Base-by-base conservation (phyloP, 345 rosid genomes). In the Camelina neglecta region DNA sequence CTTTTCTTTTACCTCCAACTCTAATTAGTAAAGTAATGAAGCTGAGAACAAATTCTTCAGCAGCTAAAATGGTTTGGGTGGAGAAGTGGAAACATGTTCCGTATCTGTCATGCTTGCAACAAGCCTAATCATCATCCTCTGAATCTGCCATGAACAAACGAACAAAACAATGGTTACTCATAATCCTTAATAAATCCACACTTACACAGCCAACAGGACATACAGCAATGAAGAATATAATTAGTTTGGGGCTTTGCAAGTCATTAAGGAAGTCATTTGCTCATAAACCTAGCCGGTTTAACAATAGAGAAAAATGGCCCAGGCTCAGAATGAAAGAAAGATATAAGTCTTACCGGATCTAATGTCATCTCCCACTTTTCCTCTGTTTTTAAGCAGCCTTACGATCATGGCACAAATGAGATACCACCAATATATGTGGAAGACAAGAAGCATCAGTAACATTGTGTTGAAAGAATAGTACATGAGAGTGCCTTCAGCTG, bases 401-500 rank as follows among this genome's bases (percentile, higher is more conserved):
- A 39, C 82, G 60, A 93, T 90, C 99, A 93, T 95, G 36, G 92
- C 79, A 72, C 81, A 90, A 59, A 96, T 96, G 68, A 96, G 94
- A 81, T 80, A 64, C 99, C 98, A 96, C 99, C 99, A 96, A 80
- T 96, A 96, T 57, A 93, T 77, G 81, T 96, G 99, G 90, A 93
- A 96, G 31, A 88, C 90, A 66, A 96, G 86, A 65, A 96, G 81
- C 84, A 63, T 90, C 84, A 96, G 81, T 77, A 96, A 72, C 98
- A 93, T 74, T 26, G 97, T 89, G 82, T 96, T 96, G 87, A 88
- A 89, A 45, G 82, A 78, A 74, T 95, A 95, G 85, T 90, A 95
- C 75, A 87, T 11, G 33, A 71, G 49, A 11, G 42, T 81, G 74
- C 59, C 66, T 59, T 80, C 80, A 53, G 47, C 16, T 75, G 84